phyloP scores from a whole-genome alignment of 2,329 filamentous ascomycete species.

The Stachybotrys echinatus region DNA sequence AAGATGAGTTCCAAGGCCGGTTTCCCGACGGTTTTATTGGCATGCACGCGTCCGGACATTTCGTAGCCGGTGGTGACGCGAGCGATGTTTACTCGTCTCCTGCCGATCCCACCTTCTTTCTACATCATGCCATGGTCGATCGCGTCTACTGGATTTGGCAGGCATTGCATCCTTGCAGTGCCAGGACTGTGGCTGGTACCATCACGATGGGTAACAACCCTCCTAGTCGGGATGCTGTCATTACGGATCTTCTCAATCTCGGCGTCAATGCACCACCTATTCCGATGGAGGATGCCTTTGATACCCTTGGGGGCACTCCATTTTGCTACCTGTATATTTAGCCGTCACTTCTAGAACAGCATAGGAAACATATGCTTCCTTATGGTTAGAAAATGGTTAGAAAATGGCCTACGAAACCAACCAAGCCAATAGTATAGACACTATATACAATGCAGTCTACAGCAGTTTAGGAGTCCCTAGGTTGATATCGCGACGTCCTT shows the following conservation, averaged over 20 bases:
- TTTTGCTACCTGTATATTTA: conserved; percentile 22
- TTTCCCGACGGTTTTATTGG: conserved; percentile 14
- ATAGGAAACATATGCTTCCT: too few species aligned
- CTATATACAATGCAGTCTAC: too few species aligned
- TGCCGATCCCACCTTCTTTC: conserved; percentile 19
- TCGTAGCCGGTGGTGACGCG: conserved; percentile 26
- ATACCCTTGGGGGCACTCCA: conserved; percentile 15
- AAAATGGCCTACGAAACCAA: too few species aligned
- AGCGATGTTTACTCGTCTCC: conserved; percentile 21
- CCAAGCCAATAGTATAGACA: too few species aligned
- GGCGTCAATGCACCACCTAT: conserved; percentile 9
- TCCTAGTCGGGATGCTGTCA: conserved; percentile 11
- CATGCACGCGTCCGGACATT: conserved; percentile 27
- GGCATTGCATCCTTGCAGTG: conserved; percentile 6
- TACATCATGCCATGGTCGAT: conserved; percentile 18
- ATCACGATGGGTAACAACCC: conserved; percentile 10
- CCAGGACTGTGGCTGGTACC: conserved; percentile 9
- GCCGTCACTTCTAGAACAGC: too few species aligned
- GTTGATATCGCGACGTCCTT: too few species aligned
- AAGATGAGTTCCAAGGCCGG: conserved; percentile 24
- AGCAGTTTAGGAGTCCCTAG: too few species aligned
- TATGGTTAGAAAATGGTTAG: too few species aligned
- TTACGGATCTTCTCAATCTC: conserved; percentile 13
- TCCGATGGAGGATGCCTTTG: conserved; percentile 14
- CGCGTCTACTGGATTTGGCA: conserved; percentile 18